phyloP scores from a whole-genome alignment of 2,329 filamentous ascomycete species.

The Aureobasidium lini region DNA sequence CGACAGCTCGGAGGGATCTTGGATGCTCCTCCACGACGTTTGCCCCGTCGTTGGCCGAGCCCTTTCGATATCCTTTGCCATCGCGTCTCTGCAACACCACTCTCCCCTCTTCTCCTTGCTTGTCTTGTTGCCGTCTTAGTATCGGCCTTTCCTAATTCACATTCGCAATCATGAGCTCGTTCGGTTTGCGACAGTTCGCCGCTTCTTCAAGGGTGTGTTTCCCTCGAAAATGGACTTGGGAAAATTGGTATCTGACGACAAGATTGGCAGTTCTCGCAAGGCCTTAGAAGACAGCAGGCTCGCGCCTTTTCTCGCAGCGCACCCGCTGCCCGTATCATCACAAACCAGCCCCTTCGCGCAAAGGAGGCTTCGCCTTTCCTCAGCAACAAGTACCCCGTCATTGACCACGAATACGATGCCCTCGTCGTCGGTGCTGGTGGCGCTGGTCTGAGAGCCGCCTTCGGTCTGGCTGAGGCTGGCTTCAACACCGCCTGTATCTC shows the following conservation, averaged over 20 bases:
- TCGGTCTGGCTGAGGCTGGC: slow-evolving; percentile 78
- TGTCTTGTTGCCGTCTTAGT: neutral
- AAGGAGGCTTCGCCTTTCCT: slow-evolving; percentile 88
- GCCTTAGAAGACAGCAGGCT: slow-evolving; percentile 37
- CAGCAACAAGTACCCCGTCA: slow-evolving; percentile 86
- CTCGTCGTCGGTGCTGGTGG: slow-evolving; percentile 84
- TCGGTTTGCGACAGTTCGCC: slow-evolving; percentile 28
- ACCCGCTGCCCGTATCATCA: slow-evolving; percentile 75
- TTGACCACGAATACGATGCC: slow-evolving; percentile 99
- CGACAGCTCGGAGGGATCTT: neutral
- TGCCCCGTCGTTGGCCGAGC: slow-evolving; percentile 7
- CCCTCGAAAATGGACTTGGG: slow-evolving; percentile 2
- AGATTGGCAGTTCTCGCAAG: slow-evolving; percentile 15
- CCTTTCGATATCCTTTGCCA: neutral
- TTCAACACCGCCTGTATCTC: slow-evolving; percentile 85
- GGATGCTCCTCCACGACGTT: neutral
- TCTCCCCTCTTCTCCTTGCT: neutral
- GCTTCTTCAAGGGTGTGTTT: slow-evolving; percentile 23
- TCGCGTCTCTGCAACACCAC: neutral
- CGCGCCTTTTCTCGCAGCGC: slow-evolving; percentile 83
- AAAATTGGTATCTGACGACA: neutral
- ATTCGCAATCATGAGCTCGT: slow-evolving; percentile 27
- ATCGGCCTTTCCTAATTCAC: slow-evolving; percentile 2
- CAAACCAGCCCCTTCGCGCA: slow-evolving; percentile 76
- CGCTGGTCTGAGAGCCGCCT: slow-evolving; percentile 72